Evolutionary conservation across 2,329 filamentous ascomycete species (phyloP).

Genomic region (Pseudocercospora vitis): DNA sequence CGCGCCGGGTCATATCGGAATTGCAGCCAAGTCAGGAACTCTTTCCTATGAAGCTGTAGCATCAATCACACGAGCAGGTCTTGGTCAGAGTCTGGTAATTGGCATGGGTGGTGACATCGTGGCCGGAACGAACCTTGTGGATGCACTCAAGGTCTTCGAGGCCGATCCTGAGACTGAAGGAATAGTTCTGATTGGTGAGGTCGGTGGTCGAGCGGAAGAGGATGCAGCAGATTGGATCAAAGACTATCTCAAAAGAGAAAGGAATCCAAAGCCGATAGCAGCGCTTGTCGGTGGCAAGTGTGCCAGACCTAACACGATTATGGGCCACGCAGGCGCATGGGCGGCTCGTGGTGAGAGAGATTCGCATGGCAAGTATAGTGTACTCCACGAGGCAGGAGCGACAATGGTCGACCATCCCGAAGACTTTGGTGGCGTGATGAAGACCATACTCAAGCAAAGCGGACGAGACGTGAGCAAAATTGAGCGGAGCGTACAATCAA

Average conservation of each 20-base stretch:
- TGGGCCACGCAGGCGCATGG: conserved; percentile 80
- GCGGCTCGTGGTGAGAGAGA: conserved; percentile 64
- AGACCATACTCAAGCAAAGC: conserved; percentile 54
- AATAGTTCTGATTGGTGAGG: conserved; percentile 71
- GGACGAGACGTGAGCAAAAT: conserved; percentile 45
- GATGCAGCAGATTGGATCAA: conserved; percentile 73
- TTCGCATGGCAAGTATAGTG: conserved; percentile 64
- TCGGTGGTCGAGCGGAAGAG: conserved; percentile 68
- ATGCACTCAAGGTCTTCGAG: conserved; percentile 66
- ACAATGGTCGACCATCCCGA: conserved; percentile 74
- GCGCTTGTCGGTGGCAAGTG: conserved; percentile 67
- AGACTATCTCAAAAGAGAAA: conserved; percentile 59
- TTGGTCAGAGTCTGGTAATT: conserved; percentile 75
- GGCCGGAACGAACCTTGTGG: conserved; percentile 71
- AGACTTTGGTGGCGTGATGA: conserved; percentile 70
- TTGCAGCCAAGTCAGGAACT: conserved; percentile 78
- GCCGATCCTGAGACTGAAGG: conserved; percentile 67
- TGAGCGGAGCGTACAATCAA: conserved; percentile 34
- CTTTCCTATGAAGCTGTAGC: conserved; percentile 78
- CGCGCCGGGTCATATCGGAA: conserved; percentile 66
- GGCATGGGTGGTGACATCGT: conserved; percentile 76
- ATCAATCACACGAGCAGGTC: conserved; percentile 68
- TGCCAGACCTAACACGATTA: conserved; percentile 64
- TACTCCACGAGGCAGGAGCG: conserved; percentile 65
- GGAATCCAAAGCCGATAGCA: conserved; percentile 71